Base-by-base conservation (phyloP, 73 alveolate genomes). In the Paramecium biaurelia region DNA sequence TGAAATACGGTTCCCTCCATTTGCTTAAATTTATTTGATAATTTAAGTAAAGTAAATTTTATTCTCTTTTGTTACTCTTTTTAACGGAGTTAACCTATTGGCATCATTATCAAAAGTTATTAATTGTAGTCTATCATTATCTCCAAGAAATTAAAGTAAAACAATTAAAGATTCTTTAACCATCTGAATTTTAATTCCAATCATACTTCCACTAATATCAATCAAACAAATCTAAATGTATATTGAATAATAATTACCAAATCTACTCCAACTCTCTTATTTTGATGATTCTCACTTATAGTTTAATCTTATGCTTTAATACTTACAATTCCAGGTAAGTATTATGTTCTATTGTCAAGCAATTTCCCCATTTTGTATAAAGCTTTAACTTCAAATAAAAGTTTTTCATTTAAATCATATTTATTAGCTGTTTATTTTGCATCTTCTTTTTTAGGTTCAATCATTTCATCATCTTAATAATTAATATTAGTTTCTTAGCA, bases 1-100 rank as follows among this genome's bases (percentile, higher is more conserved):
- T 42, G 93, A 37, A 30, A 96, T 96, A 28, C 35, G 42, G 0
- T 97, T 96, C 1, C 97, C 98, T 10, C 98, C 98, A 15, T 67
- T 56, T 3, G 94, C 94, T 7, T 63, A 1, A 63, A 63, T 63
- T 11, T 12, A 12, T 30, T 63, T 6, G 4, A 63, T 63, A 11
- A 30, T 57, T 72, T 85, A 21, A 14, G n/a, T 24, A 14, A 90
- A 76, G 7, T 92, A 70, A 9, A 34, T 53, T 95, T 96, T 96
- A 30, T 93, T 74, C 20, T 20, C 37, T 30, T 87, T 70, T 30
- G 94, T 89, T 58, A 95, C 92, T 32, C 41, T 67, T 18, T 92
- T 87, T 72, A 96, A 90, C 9, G 93, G 94, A 45, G 92, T 84
- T 4, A 92, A 57, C 70, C 85, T 28, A 26, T 72, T 20, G 59